A percentile compares a stretch with the other conserved stretches of the same genome.
Evolutionary conservation across 257 asterid genomes (phyloP).

Genomic region (Penstemon davidsonii): DNA sequence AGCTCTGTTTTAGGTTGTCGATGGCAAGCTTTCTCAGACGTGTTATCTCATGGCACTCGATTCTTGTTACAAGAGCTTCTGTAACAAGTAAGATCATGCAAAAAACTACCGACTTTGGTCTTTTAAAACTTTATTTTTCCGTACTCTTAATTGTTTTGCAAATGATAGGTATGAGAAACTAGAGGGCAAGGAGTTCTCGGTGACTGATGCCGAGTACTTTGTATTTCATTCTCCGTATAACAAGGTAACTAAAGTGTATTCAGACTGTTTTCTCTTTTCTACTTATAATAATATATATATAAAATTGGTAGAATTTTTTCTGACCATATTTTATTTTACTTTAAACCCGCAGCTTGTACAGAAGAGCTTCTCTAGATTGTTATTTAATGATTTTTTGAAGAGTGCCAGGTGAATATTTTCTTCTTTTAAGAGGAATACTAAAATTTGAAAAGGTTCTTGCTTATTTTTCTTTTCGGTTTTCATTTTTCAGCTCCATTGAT

Average conservation of each 20-base stretch:
- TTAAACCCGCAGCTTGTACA: conserved; percentile 86
- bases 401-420: conserved; percentile 64
- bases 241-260: conserved; percentile 62
- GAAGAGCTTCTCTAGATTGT: conserved; percentile 88
- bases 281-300: not conserved
- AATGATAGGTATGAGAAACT: conserved; percentile 65
- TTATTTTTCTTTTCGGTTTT: conserved; percentile 21
- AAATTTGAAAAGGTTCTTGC: conserved; percentile 12
- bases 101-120: conserved; percentile 7
- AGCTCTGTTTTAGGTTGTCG: conserved; percentile 73
- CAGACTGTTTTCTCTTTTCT: not conserved
- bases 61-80: conserved; percentile 84
- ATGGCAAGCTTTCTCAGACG: conserved; percentile 98
- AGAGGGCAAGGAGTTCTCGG: conserved; percentile 84
- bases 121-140: conserved; percentile 8
- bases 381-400: conserved; percentile 70
- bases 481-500: conserved; percentile 65
- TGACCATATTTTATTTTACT: not conserved
- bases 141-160: conserved; percentile 28
- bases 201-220: conserved; percentile 70
- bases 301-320: conserved; percentile 3
- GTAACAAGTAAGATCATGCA: conserved; percentile 57
- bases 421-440: conserved; percentile 9
- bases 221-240: conserved; percentile 98
- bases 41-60: conserved; percentile 98